Evolutionary conservation across 163 green algal genomes (phyloP).

Genomic region (Trebouxiophyceae sp.): DNA sequence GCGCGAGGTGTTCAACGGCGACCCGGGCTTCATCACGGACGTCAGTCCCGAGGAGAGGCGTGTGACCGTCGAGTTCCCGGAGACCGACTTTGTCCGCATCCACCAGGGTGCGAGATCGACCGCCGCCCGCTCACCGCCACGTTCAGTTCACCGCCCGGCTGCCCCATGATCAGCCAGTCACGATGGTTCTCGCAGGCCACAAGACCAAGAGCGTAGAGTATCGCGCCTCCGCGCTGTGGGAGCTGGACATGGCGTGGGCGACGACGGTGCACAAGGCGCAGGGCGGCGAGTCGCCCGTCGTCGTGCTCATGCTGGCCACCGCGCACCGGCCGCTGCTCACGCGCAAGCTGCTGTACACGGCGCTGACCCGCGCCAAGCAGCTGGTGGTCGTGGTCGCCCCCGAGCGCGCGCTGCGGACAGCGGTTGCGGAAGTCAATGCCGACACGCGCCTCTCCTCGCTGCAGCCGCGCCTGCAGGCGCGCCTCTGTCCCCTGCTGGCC

Average conservation of each 20-base stretch:
- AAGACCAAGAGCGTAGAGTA: slow-evolving; percentile 15
- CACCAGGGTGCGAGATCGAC: neutral
- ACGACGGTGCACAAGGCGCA: slow-evolving; percentile 86
- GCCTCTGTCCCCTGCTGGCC: no score
- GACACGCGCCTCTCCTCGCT: slow-evolving; percentile 13
- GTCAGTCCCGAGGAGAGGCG: slow-evolving; percentile 7
- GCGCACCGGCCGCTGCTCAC: slow-evolving; percentile 43
- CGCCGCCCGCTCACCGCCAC: no score
- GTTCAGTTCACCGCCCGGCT: no score
- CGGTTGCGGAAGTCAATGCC: slow-evolving; percentile 4
- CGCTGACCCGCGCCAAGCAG: slow-evolving; percentile 55
- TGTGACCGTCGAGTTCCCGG: slow-evolving; percentile 9
- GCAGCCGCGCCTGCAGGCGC: slow-evolving; percentile 5
- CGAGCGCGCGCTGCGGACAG: slow-evolving; percentile 8
- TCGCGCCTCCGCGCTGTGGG: slow-evolving; percentile 17
- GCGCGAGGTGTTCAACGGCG: slow-evolving; percentile 81
- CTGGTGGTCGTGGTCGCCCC: slow-evolving; percentile 50
- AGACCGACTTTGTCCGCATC: neutral
- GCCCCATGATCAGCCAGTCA: no score
- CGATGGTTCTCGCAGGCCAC: neutral
- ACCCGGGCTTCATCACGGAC: slow-evolving; percentile 53
- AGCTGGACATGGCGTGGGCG: slow-evolving; percentile 66
- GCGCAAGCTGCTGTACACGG: slow-evolving; percentile 76
- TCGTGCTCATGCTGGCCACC: slow-evolving; percentile 59
- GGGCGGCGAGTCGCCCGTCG: slow-evolving; percentile 63